These are phyloP conservation scores for Phytomonas francai DNA, from an alignment of 208 protist species.

Conservation along the genomic window DNA sequence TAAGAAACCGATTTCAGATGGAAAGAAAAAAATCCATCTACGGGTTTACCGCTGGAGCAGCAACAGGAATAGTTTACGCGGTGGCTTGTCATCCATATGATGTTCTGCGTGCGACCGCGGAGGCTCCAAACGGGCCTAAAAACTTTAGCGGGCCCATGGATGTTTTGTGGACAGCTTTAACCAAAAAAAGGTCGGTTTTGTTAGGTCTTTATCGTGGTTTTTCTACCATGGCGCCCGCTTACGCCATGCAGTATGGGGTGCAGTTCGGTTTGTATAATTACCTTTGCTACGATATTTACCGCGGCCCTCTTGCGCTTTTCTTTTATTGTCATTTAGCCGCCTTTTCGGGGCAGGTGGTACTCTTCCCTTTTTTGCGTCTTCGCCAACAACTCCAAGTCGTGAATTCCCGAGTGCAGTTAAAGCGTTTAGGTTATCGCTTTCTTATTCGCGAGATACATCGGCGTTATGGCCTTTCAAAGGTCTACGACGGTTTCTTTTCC, in stretches of 20 bases:
- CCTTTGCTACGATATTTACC: slow-evolving; percentile 66
- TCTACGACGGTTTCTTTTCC: slow-evolving; percentile 82
- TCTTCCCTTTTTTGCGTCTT: slow-evolving; percentile 67
- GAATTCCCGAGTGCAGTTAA: slow-evolving; percentile 25
- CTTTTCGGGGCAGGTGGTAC: slow-evolving; percentile 32
- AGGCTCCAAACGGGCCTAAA: slow-evolving; percentile 23
- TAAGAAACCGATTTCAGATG: slow-evolving; percentile 21
- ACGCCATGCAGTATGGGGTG: slow-evolving; percentile 31
- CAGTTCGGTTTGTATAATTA: slow-evolving; percentile 80
- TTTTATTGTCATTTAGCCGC: slow-evolving; percentile 62
- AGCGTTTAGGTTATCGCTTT: slow-evolving; percentile 40
- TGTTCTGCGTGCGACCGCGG: slow-evolving; percentile 64
- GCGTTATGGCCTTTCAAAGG: slow-evolving; percentile 60
- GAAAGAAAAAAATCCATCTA: neutral
- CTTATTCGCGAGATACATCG: slow-evolving; percentile 50
- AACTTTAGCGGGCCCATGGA: slow-evolving; percentile 43
- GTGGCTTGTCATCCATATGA: slow-evolving; percentile 64
- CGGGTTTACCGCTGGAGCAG: slow-evolving; percentile 55
- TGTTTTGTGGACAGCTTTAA: slow-evolving; percentile 51
- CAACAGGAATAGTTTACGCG: slow-evolving; percentile 37
- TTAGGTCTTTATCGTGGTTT: slow-evolving; percentile 54
- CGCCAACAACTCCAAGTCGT: slow-evolving; percentile 49
- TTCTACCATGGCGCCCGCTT: slow-evolving; percentile 18
- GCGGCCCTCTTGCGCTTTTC: slow-evolving; percentile 46
- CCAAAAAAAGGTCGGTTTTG: slow-evolving; percentile 44